A percentile compares a stretch with the other conserved stretches of the same genome.
These are phyloP conservation scores for Yamadazyma blattariae DNA, from an alignment of 1,139 yeast genomes.

Conservation along the genomic window DNA sequence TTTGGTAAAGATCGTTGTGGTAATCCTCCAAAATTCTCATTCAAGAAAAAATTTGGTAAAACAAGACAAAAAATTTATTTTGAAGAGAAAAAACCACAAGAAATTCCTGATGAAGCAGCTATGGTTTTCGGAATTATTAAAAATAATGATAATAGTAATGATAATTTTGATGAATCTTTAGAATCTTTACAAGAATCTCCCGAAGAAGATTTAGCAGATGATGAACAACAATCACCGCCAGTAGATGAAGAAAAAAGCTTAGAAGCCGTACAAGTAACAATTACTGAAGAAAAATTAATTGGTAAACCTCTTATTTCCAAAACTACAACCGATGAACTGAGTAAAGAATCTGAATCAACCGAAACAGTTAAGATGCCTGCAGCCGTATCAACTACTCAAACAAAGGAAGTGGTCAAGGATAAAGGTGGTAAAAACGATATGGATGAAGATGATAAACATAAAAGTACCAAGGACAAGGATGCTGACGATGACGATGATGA, in stretches of 20 bases:
- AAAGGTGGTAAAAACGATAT: background rate
- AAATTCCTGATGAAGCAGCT: slow-evolving; percentile 41
- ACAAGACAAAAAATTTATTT: slow-evolving; percentile 16
- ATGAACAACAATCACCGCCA: background rate
- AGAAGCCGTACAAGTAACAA: background rate
- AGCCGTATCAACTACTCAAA: no score
- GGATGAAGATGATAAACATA: slow-evolving; percentile 2
- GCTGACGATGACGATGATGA: slow-evolving; percentile 46
- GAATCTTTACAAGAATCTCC: slow-evolving; percentile 1
- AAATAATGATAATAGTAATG: background rate
- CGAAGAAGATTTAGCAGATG: slow-evolving; percentile 6
- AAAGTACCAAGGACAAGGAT: slow-evolving; percentile 31
- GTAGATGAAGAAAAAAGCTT: no score
- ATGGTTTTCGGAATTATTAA: slow-evolving; percentile 46
- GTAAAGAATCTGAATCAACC: background rate
- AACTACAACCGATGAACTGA: no score
- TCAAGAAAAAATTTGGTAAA: slow-evolving; percentile 28
- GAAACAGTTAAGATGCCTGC: no score
- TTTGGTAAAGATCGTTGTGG: slow-evolving; percentile 51
- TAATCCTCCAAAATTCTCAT: slow-evolving; percentile 44
- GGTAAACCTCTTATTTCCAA: no score
- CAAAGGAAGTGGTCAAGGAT: no score
- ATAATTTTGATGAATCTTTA: background rate
- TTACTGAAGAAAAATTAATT: background rate
- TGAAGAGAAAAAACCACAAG: slow-evolving; percentile 5